Conservation (phyloP, 2,329 filamentous ascomycete species). For the Blastomyces gilchristii region DNA sequence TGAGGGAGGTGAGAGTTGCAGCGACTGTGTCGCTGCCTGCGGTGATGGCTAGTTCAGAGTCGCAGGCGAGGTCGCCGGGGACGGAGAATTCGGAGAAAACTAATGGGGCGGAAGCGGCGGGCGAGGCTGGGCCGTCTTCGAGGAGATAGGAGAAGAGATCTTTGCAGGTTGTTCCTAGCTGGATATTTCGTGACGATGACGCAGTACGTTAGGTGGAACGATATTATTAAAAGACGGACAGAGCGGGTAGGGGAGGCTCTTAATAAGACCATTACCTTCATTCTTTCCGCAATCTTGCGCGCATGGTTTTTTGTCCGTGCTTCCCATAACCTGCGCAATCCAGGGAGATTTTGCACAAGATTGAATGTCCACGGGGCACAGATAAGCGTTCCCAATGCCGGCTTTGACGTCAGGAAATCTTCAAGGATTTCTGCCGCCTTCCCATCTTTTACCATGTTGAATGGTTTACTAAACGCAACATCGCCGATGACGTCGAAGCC, state of each 20-base stretch:
- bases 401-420: slow-evolving; percentile 15
- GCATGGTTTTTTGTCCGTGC: slow-evolving; percentile 16
- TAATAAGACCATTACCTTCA: slow-evolving; percentile 11
- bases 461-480: slow-evolving; percentile 29
- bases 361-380: slow-evolving; percentile 20
- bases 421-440: slow-evolving; percentile 18
- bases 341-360: slow-evolving; percentile 17
- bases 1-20: slow-evolving; percentile 21
- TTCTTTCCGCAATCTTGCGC: slow-evolving; percentile 12
- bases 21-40: slow-evolving; percentile 28
- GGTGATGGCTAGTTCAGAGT: slow-evolving; percentile 11
- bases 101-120: not conserved
- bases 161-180: slow-evolving; percentile 5
- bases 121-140: not conserved
- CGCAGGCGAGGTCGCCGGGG: slow-evolving; percentile 7
- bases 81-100: not conserved
- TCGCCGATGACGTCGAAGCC: slow-evolving; percentile 30
- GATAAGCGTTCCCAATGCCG: slow-evolving; percentile 15
- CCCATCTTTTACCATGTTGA: slow-evolving; percentile 25
- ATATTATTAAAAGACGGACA: not conserved
- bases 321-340: slow-evolving; percentile 10
- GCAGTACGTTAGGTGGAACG: not conserved
- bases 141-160: slow-evolving; percentile 12
- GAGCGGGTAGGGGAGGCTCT: not conserved
- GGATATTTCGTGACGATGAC: not conserved